Conservation (phyloP, 1,284 basidiomycete genomes). For the Rhodotorula sp. region DNA sequence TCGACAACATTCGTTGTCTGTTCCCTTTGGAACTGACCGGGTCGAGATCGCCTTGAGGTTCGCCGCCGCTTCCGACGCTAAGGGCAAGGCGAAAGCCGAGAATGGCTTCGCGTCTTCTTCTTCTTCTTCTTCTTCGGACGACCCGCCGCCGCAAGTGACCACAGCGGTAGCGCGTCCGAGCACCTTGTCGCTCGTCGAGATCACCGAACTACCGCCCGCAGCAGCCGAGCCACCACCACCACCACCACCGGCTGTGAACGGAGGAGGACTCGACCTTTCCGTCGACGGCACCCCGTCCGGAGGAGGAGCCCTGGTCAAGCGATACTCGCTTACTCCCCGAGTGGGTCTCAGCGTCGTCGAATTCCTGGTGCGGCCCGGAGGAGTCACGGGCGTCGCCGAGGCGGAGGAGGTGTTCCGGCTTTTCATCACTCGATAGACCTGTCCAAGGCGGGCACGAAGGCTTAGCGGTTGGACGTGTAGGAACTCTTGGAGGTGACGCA, state of each 20-base stretch:
- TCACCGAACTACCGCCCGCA: not conserved
- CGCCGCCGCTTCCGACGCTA: not conserved
- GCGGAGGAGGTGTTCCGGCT: slow-evolving; percentile 17
- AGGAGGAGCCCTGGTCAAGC: not conserved
- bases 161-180: not conserved
- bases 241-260: not conserved
- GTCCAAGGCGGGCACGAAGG: not conserved
- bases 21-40: not conserved
- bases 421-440: slow-evolving; percentile 9
- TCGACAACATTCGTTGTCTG: slow-evolving; percentile 22
- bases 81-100: slow-evolving; percentile 9
- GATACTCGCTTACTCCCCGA: slow-evolving; percentile 6
- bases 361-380: slow-evolving; percentile 6
- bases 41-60: slow-evolving; percentile 7
- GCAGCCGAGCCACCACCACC: not conserved
- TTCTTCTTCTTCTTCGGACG: not conserved
- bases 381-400: not conserved
- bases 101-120: not conserved
- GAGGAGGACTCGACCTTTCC: not conserved
- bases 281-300: not conserved
- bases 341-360: slow-evolving; percentile 23
- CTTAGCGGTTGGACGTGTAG: too few relatives aligned
- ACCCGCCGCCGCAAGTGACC: not conserved
- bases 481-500: too few relatives aligned
- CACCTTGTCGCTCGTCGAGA: not conserved